Percentiles rank a stretch among this genome's conserved stretches.
Evolutionary conservation across 2,329 filamentous ascomycete genomes (phyloP).

Genomic region (Penicillium digitatum): DNA sequence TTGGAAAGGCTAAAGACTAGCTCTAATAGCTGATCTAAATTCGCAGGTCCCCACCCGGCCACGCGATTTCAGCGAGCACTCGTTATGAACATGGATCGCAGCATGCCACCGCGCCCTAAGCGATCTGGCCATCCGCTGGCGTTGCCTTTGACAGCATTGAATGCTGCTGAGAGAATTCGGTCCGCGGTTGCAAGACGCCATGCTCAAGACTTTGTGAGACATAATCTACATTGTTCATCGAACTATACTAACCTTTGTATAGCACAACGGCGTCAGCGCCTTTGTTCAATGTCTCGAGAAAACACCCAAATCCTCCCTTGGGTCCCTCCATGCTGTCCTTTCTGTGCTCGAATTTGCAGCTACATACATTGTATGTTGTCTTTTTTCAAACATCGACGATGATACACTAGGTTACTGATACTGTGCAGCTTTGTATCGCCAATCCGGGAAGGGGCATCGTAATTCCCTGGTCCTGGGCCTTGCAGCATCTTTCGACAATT

Average conservation of each 20-base stretch:
- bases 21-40: neutral
- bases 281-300: conserved; percentile 2
- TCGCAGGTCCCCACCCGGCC: neutral
- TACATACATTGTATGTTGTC: conserved; percentile 13
- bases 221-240: too few species aligned
- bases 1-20: neutral
- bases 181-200: neutral
- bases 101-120: neutral
- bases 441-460: conserved; percentile 10
- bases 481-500: conserved; percentile 9
- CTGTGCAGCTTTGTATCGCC: conserved; percentile 7
- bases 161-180: conserved; percentile 1
- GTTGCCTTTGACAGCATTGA: neutral
- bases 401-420: neutral
- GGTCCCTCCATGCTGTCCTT: conserved; percentile 8
- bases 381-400: neutral
- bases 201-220: neutral
- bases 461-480: conserved; percentile 14
- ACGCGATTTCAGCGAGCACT: conserved; percentile 2
- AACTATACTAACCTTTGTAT: neutral
- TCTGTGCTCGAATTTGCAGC: conserved; percentile 12
- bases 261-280: neutral
- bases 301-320: neutral
- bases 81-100: neutral
- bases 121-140: neutral